Evolutionary conservation across 805 yeast genomes (phyloP).

Genomic region (Candida sakaeoensis): DNA sequence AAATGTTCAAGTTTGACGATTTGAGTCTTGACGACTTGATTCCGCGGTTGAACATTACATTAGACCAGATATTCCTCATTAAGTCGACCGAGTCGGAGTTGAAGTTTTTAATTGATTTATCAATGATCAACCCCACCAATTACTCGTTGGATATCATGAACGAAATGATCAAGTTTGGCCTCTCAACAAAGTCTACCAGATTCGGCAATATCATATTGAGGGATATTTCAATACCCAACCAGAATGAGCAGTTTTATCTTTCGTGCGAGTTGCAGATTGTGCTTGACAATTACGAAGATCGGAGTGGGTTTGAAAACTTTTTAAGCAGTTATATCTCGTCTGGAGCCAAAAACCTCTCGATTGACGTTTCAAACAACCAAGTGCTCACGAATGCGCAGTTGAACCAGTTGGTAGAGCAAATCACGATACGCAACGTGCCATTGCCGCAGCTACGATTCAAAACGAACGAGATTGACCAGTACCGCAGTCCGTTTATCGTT

Average conservation of each 20-base stretch:
- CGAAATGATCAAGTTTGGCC: constrained; percentile 18
- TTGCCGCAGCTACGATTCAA: constrained; percentile 18
- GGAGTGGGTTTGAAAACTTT: constrained; percentile 14
- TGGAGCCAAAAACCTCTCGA: constrained; percentile 15
- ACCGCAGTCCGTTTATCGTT: constrained; percentile 40
- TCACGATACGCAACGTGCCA: constrained; percentile 20
- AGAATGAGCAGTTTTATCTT: constrained; percentile 12
- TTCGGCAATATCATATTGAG: constrained; percentile 29
- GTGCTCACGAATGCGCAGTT: constrained; percentile 14
- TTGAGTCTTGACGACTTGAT: constrained; percentile 3
- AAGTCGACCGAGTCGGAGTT: constrained; percentile 22
- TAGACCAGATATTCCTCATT: constrained; percentile 19
- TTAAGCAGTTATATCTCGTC: constrained; percentile 20
- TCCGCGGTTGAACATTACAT: constrained; percentile 12
- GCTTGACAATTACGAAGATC: constrained; percentile 6
- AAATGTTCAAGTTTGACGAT: neutral
- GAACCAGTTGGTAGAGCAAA: constrained; percentile 13
- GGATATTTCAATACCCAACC: constrained; percentile 18
- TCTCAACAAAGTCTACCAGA: constrained; percentile 28
- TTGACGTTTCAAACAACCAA: constrained; percentile 25
- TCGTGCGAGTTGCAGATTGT: constrained; percentile 4
- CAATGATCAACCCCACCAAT: constrained; percentile 30
- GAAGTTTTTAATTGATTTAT: constrained; percentile 25
- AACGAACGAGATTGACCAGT: constrained; percentile 8
- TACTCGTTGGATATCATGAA: constrained; percentile 21